Conservation (phyloP, 768 basidiomycete species). For the Gymnopilus junonius region DNA sequence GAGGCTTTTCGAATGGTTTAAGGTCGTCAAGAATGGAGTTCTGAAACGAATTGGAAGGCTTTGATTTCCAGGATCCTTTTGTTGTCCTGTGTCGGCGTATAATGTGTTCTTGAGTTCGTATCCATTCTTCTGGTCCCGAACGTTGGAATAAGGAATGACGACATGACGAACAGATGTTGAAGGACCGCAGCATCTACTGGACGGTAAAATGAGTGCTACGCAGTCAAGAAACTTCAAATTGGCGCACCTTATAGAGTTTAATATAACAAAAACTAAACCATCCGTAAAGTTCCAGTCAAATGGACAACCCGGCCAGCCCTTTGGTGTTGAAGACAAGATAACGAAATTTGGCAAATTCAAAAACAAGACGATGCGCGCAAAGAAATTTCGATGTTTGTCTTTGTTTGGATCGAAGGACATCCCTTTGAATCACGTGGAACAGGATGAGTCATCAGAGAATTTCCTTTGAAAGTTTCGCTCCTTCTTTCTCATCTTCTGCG, state of each 20-base stretch:
- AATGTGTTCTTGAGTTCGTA: background rate
- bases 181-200: slow-evolving; percentile 10
- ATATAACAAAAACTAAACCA: background rate
- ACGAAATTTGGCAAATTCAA: background rate
- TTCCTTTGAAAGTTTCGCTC: no score
- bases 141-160: background rate
- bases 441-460: no score
- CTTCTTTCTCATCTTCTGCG: no score
- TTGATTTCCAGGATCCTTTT: background rate
- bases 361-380: no score
- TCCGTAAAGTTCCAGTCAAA: background rate
- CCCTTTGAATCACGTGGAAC: no score
- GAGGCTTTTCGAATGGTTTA: background rate
- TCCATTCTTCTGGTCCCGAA: background rate
- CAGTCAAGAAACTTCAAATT: background rate
- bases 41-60: background rate
- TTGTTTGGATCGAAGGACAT: background rate
- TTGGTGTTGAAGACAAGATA: background rate
- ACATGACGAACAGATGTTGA: background rate
- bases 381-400: background rate
- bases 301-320: background rate
- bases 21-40: background rate
- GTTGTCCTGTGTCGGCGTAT: background rate
- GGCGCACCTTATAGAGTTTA: background rate
- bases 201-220: background rate